Percentiles rank a stretch among this genome's conserved stretches.
phyloP scores from a whole-genome alignment of 192 early-diverging fungal genomes.

The Allomyces macrogynus region DNA sequence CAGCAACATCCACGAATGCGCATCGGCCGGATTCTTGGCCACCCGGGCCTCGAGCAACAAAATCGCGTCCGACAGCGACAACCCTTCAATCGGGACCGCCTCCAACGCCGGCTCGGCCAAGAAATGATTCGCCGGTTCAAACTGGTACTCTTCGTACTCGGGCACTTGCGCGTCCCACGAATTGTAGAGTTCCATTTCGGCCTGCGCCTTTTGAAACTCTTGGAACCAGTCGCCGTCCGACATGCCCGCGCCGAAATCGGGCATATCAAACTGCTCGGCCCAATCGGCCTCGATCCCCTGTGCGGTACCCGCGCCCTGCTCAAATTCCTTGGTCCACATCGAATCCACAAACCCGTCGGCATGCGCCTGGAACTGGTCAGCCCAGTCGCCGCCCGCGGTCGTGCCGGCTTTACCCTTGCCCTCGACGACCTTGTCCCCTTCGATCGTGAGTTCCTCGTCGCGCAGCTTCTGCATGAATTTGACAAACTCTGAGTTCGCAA shows the following conservation, averaged over 20 bases:
- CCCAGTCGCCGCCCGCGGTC: conserved; percentile 10
- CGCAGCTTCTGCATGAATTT: conserved; percentile 80
- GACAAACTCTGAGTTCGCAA: conserved; percentile 77
- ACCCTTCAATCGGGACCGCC: conserved; percentile 21
- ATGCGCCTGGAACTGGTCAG: conserved; percentile 15
- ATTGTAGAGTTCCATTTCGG: conserved; percentile 39
- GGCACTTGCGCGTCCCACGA: conserved; percentile 20
- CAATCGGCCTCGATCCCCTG: conserved; percentile 19
- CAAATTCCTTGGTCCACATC: conserved; percentile 15
- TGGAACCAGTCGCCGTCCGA: conserved; percentile 4
- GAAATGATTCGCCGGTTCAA: conserved; percentile 57
- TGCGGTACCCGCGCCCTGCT: conserved; percentile 3
- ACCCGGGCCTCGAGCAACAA: conserved; percentile 77
- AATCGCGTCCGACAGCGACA: conserved; percentile 63
- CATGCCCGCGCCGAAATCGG: conserved; percentile 6
- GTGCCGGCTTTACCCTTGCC: conserved; percentile 2
- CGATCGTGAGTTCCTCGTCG: conserved; percentile 69
- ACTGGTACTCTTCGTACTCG: conserved; percentile 48
- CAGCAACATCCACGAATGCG: conserved; percentile 62
- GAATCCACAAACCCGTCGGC: conserved; percentile 13
- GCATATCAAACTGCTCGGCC: conserved; percentile 26
- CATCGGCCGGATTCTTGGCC: conserved; percentile 55
- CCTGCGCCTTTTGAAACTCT: conserved; percentile 15
- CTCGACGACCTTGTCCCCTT: conserved; percentile 71
- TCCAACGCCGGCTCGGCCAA: conserved; percentile 18